A percentile compares a stretch with the other conserved stretches of the same genome.
Evolutionary conservation across 164 flowering plant species (phyloP).

Genomic region (Protea cynaroides): DNA sequence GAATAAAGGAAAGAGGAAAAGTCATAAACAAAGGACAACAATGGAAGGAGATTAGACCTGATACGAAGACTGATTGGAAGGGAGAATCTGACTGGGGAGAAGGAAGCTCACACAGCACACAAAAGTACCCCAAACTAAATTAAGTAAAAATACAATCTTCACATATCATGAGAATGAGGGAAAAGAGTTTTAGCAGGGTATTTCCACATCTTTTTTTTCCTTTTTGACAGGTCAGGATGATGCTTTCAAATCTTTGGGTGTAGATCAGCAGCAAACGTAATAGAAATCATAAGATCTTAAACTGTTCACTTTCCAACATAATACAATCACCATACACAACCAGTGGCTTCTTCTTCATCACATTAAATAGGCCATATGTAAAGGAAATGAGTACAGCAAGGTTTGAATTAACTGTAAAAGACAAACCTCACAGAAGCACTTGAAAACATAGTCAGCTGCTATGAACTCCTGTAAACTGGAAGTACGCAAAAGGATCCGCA

Average conservation of each 20-base stretch:
- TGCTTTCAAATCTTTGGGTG: too few species aligned
- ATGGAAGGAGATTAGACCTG: too few species aligned
- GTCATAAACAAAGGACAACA: too few species aligned
- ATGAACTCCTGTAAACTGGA: constrained; percentile 70
- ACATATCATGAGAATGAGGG: background rate
- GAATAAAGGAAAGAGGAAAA: too few species aligned
- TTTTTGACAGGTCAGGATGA: background rate
- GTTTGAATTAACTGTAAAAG: background rate
- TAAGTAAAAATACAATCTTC: constrained; percentile 2
- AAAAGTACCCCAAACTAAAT: too few species aligned
- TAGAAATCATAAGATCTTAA: background rate
- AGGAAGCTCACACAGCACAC: too few species aligned
- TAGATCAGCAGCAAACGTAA: too few species aligned
- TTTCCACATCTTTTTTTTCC: too few species aligned
- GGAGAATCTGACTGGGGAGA: too few species aligned
- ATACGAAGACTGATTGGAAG: too few species aligned
- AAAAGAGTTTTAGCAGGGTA: too few species aligned
- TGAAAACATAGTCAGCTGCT: constrained; percentile 84
- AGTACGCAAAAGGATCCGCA: constrained; percentile 73
- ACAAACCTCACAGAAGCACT: constrained; percentile 85
- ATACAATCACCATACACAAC: background rate
- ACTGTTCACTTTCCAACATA: background rate
- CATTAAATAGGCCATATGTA: background rate
- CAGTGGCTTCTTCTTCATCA: background rate
- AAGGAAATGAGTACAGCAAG: background rate